Percentiles rank a stretch among this genome's conserved stretches.
These are phyloP conservation scores for Tausonia pullulans DNA, from an alignment of 1,284 basidiomycete species.

Conservation along the genomic window DNA sequence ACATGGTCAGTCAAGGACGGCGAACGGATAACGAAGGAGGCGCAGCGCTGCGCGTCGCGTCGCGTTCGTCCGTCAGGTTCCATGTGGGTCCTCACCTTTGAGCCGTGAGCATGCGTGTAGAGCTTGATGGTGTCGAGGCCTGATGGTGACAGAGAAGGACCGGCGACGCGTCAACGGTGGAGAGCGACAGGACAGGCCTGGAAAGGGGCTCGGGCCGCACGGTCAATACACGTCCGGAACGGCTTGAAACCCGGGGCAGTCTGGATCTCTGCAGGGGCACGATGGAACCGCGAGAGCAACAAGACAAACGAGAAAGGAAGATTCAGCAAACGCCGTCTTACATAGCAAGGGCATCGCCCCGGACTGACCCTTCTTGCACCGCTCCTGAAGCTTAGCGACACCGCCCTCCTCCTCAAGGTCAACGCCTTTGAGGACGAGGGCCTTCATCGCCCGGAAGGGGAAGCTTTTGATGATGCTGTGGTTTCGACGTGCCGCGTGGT, in stretches of 20 bases:
- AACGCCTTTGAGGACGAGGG: constrained; percentile 68
- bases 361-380: constrained; percentile 41
- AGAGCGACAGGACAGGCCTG: no score
- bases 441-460: constrained; percentile 79
- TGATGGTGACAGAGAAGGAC: constrained; percentile 24
- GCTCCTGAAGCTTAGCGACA: constrained; percentile 62
- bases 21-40: no score
- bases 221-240: constrained; percentile 49
- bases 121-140: constrained; percentile 74
- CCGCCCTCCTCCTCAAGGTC: constrained; percentile 63
- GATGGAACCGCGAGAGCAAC: no score
- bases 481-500: background rate
- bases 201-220: constrained; percentile 1
- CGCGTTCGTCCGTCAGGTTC: no score
- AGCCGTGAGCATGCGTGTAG: constrained; percentile 86
- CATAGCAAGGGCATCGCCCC: background rate
- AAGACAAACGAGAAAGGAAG: background rate
- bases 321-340: background rate
- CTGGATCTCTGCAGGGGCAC: constrained; percentile 46
- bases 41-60: no score
- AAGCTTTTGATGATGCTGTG: constrained; percentile 86
- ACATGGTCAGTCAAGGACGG: background rate
- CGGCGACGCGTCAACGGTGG: background rate
- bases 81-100: constrained; percentile 52
- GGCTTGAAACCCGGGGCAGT: constrained; percentile 72